A percentile compares a stretch with the other conserved stretches of the same genome.
These are phyloP conservation scores for Cytospora chrysosperma DNA, from an alignment of 2,329 filamentous ascomycete species.

Conservation along the genomic window DNA sequence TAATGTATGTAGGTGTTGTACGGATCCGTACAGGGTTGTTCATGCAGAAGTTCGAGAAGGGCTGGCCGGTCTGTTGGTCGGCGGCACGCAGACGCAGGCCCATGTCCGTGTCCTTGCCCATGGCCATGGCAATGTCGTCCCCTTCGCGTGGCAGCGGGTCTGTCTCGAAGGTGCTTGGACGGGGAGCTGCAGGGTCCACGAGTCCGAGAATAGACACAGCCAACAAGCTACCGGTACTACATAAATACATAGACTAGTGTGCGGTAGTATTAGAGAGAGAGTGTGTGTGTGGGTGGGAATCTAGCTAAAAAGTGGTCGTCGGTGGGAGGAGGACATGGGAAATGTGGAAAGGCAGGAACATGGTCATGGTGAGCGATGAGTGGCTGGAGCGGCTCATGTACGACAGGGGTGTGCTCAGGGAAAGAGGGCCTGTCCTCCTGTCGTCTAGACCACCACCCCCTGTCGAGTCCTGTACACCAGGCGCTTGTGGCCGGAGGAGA, in stretches of 20 bases:
- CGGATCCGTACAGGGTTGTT: constrained; percentile 10
- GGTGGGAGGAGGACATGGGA: neutral
- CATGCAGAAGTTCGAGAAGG: neutral
- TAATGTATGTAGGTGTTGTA: too few relatives aligned
- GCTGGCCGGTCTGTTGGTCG: constrained; percentile 8
- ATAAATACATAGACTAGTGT: too few relatives aligned
- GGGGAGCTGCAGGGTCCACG: too few relatives aligned
- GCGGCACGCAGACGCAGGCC: constrained; percentile 16
- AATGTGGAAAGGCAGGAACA: neutral
- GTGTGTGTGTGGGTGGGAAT: neutral
- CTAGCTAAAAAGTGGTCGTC: neutral
- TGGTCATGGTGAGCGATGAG: constrained; percentile 21
- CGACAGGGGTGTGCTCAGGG: constrained; percentile 6
- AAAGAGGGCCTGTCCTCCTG: constrained; percentile 11
- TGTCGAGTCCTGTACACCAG: neutral
- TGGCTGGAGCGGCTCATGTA: constrained; percentile 19
- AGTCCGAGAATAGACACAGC: constrained; percentile 6
- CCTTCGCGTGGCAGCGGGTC: neutral
- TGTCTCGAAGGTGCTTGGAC: too few relatives aligned
- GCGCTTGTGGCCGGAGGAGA: constrained; percentile 16
- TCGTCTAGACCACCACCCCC: neutral
- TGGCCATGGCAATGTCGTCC: too few relatives aligned
- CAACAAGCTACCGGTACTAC: too few relatives aligned
- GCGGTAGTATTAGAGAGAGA: too few relatives aligned
- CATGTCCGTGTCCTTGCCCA: too few relatives aligned